A percentile compares a stretch with the other conserved stretches of the same genome.
Evolutionary conservation across 208 protist genomes (phyloP).

Genomic region (Acanthamoeba sp.): DNA sequence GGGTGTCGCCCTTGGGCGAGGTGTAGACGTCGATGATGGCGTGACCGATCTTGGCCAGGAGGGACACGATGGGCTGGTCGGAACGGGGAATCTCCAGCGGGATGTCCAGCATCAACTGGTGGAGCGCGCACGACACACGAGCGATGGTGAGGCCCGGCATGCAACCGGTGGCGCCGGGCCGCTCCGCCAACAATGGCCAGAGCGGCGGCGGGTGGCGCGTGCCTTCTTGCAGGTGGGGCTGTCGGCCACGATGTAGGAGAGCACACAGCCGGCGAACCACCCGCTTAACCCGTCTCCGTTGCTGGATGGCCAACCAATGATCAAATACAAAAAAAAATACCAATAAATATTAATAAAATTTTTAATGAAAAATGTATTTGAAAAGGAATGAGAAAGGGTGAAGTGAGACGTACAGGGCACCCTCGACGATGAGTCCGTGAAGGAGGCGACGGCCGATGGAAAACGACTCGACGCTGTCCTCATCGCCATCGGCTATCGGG

Average conservation of each 20-base stretch:
- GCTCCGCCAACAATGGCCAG: too few species aligned
- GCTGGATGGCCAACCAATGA: neutral
- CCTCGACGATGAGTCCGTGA: neutral
- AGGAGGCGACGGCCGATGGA: neutral
- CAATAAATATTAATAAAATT: too few species aligned
- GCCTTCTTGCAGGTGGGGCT: slow-evolving; percentile 34
- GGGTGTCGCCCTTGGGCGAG: neutral
- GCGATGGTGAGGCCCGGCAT: too few species aligned
- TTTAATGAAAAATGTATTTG: neutral
- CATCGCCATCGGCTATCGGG: neutral
- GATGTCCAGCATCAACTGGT: slow-evolving; percentile 7
- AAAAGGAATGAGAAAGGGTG: neutral
- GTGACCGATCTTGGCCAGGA: slow-evolving; percentile 11
- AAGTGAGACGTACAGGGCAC: neutral
- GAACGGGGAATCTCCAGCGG: slow-evolving; percentile 10
- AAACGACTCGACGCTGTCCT: neutral
- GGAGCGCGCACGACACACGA: too few species aligned
- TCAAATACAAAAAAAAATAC: too few species aligned
- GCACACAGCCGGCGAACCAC: slow-evolving; percentile 22
- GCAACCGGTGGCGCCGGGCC: too few species aligned
- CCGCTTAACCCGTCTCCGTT: neutral
- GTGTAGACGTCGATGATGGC: slow-evolving; percentile 1
- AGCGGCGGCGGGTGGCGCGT: too few species aligned
- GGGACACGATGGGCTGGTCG: neutral
- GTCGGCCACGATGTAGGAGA: slow-evolving; percentile 21